These are phyloP conservation scores for Stropharia rugosoannulata DNA, from an alignment of 768 basidiomycete species.

Conservation along the genomic window DNA sequence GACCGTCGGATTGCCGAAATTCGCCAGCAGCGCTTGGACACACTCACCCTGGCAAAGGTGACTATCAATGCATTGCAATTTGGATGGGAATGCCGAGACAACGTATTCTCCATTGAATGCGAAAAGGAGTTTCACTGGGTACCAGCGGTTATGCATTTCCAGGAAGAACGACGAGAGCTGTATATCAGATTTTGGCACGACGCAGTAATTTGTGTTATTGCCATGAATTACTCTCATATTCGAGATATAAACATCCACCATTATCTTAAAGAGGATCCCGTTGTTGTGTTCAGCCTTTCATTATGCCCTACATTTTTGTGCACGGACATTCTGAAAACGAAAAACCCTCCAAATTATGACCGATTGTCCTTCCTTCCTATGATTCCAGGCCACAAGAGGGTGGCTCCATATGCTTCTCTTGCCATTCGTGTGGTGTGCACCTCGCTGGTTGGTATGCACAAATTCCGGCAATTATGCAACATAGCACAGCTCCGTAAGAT, in stretches of 20 bases:
- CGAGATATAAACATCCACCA: constrained; percentile 33
- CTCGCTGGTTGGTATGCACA: constrained; percentile 27
- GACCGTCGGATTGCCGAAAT: constrained; percentile 37
- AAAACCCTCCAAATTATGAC: neutral
- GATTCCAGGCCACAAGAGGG: constrained; percentile 36
- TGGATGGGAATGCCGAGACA: constrained; percentile 62
- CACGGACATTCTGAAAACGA: constrained; percentile 11
- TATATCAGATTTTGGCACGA: constrained; percentile 31
- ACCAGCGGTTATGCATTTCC: constrained; percentile 33
- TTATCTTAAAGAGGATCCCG: constrained; percentile 35
- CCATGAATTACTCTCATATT: constrained; percentile 45
- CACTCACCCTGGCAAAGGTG: constrained; percentile 28
- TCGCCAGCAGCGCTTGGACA: constrained; percentile 26
- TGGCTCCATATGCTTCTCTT: constrained; percentile 53
- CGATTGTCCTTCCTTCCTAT: constrained; percentile 9
- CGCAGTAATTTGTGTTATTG: constrained; percentile 32
- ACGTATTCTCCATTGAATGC: constrained; percentile 58
- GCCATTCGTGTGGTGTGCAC: constrained; percentile 50
- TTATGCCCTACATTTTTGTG: constrained; percentile 30
- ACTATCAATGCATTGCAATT: constrained; percentile 48
- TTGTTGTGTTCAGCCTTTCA: constrained; percentile 43
- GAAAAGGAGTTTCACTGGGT: constrained; percentile 29
- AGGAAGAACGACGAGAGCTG: constrained; percentile 46
- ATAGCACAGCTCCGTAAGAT: constrained; percentile 37
- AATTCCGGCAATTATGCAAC: constrained; percentile 38